Percentiles rank a stretch among this genome's conserved stretches.
Evolutionary conservation across 139 green algal species (phyloP).

Genomic region (Chlorella sorokiniana): DNA sequence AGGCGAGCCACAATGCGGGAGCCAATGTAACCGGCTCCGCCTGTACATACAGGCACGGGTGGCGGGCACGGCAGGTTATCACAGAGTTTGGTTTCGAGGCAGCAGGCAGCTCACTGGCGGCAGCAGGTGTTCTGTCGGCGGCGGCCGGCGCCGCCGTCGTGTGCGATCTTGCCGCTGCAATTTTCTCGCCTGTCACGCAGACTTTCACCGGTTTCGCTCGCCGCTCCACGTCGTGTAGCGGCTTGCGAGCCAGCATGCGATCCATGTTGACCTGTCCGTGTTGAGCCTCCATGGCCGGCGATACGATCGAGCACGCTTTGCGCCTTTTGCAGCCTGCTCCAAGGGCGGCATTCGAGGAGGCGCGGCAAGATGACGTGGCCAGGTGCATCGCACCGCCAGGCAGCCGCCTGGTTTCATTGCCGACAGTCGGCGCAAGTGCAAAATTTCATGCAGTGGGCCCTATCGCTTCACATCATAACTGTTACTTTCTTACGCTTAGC

Average conservation of each 20-base stretch:
- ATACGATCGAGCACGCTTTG: not conserved
- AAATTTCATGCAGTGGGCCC: no score
- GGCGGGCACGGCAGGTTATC: not conserved
- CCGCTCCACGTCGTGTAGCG: conserved; percentile 1
- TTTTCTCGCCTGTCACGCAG: conserved; percentile 16
- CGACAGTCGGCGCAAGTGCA: no score
- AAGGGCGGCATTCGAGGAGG: no score
- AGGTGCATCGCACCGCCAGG: no score
- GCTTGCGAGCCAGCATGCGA: conserved; percentile 14
- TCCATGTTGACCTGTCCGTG: conserved; percentile 4
- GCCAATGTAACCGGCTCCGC: conserved; percentile 47
- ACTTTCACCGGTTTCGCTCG: not conserved
- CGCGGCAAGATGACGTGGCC: not conserved
- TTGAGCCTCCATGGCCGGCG: not conserved
- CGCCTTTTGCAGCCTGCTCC: no score
- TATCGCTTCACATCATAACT: no score
- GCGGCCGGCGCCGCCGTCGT: not conserved
- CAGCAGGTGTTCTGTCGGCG: not conserved
- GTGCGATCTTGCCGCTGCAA: not conserved
- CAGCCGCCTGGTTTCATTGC: no score
- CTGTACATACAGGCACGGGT: not conserved
- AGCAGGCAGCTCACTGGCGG: not conserved
- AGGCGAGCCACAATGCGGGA: conserved; percentile 54
- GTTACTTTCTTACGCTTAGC: no score
- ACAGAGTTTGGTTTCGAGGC: not conserved